These are phyloP conservation scores for Cytospora leucostoma DNA, from an alignment of 2,329 filamentous ascomycete genomes.

Conservation along the genomic window DNA sequence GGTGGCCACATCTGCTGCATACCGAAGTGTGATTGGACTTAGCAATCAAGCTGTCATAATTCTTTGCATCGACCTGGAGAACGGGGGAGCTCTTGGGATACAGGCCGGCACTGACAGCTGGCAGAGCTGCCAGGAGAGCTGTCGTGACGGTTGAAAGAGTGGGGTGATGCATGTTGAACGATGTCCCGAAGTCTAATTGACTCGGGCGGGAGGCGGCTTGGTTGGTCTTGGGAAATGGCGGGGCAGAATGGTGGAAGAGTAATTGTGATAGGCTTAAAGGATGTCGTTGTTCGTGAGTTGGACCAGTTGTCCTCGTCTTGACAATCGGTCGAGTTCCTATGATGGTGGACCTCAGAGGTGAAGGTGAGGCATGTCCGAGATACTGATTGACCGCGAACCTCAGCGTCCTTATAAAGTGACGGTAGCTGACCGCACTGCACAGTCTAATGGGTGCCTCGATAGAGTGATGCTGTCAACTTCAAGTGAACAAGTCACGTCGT, in stretches of 20 bases:
- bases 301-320: not conserved
- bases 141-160: slow-evolving; percentile 58
- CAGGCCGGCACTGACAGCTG: slow-evolving; percentile 63
- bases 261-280: not conserved
- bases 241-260: slow-evolving; percentile 7
- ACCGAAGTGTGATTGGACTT: slow-evolving; percentile 92
- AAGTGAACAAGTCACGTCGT: slow-evolving; percentile 30
- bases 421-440: not conserved
- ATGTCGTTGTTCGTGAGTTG: not conserved
- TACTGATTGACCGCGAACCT: slow-evolving; percentile 16
- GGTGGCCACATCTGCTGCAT: slow-evolving; percentile 42
- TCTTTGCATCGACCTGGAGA: slow-evolving; percentile 75
- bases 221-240: slow-evolving; percentile 1
- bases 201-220: slow-evolving; percentile 1
- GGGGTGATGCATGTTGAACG: slow-evolving; percentile 54
- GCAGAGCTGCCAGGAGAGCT: slow-evolving; percentile 66
- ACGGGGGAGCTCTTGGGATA: slow-evolving; percentile 89
- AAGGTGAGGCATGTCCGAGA: slow-evolving; percentile 22
- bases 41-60: slow-evolving; percentile 79
- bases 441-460: not conserved
- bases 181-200: slow-evolving; percentile 4
- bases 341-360: slow-evolving; percentile 14
- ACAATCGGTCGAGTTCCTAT: not conserved
- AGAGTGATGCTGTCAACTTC: not conserved
- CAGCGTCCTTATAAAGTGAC: not conserved